Conservation (phyloP, 1,139 yeast genomes). For the Yamadazyma sp. region DNA sequence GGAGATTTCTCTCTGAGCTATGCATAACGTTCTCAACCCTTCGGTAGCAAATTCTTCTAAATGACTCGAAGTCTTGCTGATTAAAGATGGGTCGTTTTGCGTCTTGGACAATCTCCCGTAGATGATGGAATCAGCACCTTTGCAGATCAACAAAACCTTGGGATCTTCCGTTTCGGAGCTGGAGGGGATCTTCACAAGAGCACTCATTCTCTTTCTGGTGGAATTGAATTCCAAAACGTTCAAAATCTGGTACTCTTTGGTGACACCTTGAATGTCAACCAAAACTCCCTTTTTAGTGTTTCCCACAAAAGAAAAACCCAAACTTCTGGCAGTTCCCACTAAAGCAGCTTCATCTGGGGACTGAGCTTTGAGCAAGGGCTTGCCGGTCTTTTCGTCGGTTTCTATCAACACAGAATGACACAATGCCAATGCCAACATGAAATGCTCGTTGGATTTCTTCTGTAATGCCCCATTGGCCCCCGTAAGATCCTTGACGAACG, state of each 20-base stretch:
- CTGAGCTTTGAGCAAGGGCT: constrained; percentile 51
- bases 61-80: constrained; percentile 39
- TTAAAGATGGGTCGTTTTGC: constrained; percentile 28
- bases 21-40: constrained; percentile 49
- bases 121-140: constrained; percentile 51
- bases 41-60: constrained; percentile 48
- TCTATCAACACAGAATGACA: constrained; percentile 65
- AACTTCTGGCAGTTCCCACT: constrained; percentile 58
- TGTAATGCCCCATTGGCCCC: constrained; percentile 31
- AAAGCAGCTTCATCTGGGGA: constrained; percentile 68
- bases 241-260: constrained; percentile 46
- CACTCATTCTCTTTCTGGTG: constrained; percentile 78
- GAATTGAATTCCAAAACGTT: constrained; percentile 56
- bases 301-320: constrained; percentile 53
- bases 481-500: constrained; percentile 40
- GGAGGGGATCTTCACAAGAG: constrained; percentile 66
- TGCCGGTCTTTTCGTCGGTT: constrained; percentile 36
- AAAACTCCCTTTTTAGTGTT: constrained; percentile 46
- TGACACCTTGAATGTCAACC: constrained; percentile 43
- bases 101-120: constrained; percentile 39
- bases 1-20: constrained; percentile 44
- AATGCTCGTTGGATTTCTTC: constrained; percentile 44
- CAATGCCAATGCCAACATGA: constrained; percentile 53
- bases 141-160: constrained; percentile 44
- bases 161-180: constrained; percentile 31